Evolutionary conservation across 495 filamentous ascomycete species (phyloP), one percentile per base, ranked within the genome.

Genomic region (Entonaema liquescens): DNA sequence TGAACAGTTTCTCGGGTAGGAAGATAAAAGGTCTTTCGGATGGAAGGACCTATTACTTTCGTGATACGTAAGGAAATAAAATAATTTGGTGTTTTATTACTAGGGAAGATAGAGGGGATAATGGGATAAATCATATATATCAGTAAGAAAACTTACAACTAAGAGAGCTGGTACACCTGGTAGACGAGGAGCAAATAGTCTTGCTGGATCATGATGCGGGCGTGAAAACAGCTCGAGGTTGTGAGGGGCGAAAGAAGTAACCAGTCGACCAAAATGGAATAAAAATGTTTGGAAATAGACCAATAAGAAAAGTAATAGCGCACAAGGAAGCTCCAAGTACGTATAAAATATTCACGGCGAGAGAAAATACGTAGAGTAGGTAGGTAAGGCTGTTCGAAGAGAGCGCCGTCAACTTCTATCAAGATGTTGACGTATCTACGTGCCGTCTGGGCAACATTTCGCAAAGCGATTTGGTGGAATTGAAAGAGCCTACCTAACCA

Each of bases 121-220:
- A 21, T 23, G 42, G 7, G 42, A 21, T 23, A 47, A 8, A 11
- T 23, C 19, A 23, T 47, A 19, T 28, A 67, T 36, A 28, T 0
- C 7, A n/a, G 5, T 9, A 23, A 3, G 26, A 23, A 8, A 17
- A 65, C 74, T 75, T 53, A 75, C 69, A 77, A 44, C 64, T 74
- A 76, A 59, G 64, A 70, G 36, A 72, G 65, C 26, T 66, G 59
- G 38, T 61, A 71, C 13, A 55, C 59, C 63, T 60, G 55, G 56
- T 65, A 67, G 68, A 55, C 38, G 50, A 52, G 21, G 56, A 40
- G 31, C 33, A 29, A 58, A 56, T 53, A 21, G 55, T 55, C 57
- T 61, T 72, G 68, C 68, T 76, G 65, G 72, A 63, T 74, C 74
- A 76, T 76, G 74, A 65, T 74, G 72, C 50, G 71, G 38, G 42